Evolutionary conservation across 257 asterid species (phyloP).

Genomic region (Solanum pinnatisectum): DNA sequence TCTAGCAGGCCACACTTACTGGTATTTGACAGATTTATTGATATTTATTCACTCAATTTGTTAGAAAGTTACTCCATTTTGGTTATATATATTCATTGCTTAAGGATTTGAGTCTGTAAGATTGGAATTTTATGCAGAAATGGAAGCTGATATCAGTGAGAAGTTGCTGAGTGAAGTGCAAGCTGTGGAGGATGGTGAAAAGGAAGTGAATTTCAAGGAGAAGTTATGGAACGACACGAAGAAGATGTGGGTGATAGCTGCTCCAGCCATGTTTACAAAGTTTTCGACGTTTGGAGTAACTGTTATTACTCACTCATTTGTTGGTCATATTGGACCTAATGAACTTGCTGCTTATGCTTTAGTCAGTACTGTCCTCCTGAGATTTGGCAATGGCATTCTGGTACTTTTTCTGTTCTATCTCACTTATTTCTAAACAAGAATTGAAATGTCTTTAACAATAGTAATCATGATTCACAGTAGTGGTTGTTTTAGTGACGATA

Average conservation of each 20-base stretch:
- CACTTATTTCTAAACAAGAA: neutral
- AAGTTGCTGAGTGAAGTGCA: constrained; percentile 1
- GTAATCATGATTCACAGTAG: neutral
- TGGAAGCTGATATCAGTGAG: constrained; percentile 15
- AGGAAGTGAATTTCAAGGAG: constrained; percentile 1
- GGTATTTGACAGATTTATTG: neutral
- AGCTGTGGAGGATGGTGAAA: neutral
- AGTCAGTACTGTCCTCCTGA: constrained; percentile 32
- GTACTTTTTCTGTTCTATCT: neutral
- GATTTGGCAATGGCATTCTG: constrained; percentile 44
- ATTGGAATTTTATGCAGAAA: neutral
- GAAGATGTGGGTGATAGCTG: constrained; percentile 42
- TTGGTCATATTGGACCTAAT: constrained; percentile 35
- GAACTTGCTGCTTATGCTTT: constrained; percentile 49
- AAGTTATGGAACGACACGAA: constrained; percentile 29
- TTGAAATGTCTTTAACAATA: neutral
- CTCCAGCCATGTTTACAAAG: constrained; percentile 39
- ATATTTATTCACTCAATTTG: neutral
- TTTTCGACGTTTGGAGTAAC: constrained; percentile 35
- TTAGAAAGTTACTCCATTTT: neutral
- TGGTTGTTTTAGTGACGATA: neutral
- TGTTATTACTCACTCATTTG: constrained; percentile 38
- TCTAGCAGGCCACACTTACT: neutral
- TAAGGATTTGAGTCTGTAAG: neutral
- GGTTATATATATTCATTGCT: neutral